Base-by-base conservation (phyloP, 2,329 filamentous ascomycete genomes). In the Claviceps sp. region DNA sequence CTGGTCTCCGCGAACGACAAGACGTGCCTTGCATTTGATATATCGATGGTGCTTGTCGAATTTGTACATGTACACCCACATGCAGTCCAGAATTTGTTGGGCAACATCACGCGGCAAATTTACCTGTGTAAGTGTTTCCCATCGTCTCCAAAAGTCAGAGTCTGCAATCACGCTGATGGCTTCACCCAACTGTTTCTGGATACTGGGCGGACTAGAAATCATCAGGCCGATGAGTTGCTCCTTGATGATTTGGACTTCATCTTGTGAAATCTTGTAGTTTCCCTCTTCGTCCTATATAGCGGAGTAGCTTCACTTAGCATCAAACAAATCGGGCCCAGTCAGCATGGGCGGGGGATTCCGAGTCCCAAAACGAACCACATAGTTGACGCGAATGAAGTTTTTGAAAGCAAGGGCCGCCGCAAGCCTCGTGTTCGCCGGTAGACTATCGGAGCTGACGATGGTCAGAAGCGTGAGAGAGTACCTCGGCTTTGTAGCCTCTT, bases 111-210 rank as follows among this genome's bases (percentile, higher is more conserved):
- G 11, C 9, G 13, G 17, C 37, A 22, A 47, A 11, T 34, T 34
- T 68, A 86, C 84, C 72, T 86, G 80, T 29, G 95, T 90, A 54
- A 98, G 76, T n/a, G 90, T 95, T 63, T 97, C 86, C 93, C 93
- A 98, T 62, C 86, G 79, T 68, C 86, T 77, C 85, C 86, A 98
- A 69, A 98, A 98, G 67, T 98, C 93, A 59, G 90, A 97, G 69
- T 97, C 91, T 54, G 93, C 93, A 62, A 98, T 97, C 60, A 94
- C 82, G 70, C 91, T 96, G 67, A 97, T 94, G 56, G 93, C 90
- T 65, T 97, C 93, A 59, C 93, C 93, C 39, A 98, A 79, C 71
- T 98, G 93, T 54, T 88, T 82, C 71, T 97, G 94, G 57, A 98
- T 86, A 54, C 82, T 85, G 17, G 86, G 68, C 4, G 91, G 93